These are phyloP conservation scores for Verruconis gallopava DNA, from an alignment of 2,329 filamentous ascomycete species.

Conservation along the genomic window DNA sequence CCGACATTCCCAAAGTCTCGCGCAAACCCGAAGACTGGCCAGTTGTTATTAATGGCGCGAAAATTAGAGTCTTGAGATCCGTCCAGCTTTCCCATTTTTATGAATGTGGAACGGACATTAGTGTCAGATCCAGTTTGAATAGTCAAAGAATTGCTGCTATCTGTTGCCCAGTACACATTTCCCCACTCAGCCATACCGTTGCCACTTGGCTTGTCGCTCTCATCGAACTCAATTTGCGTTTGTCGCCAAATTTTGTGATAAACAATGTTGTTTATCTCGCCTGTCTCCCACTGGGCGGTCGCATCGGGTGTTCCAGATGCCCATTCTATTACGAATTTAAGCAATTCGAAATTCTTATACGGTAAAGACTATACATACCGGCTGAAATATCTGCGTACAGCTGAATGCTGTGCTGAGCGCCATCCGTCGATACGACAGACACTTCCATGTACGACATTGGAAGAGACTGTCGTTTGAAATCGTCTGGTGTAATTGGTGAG, in stretches of 20 bases:
- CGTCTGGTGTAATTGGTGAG: slow-evolving; percentile 54
- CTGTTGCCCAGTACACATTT: slow-evolving; percentile 40
- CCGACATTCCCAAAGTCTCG: slow-evolving; percentile 35
- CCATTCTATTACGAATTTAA: slow-evolving; percentile 44
- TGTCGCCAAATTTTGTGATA: slow-evolving; percentile 47
- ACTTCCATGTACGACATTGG: slow-evolving; percentile 59
- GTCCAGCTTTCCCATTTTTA: slow-evolving; percentile 28
- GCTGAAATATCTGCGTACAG: slow-evolving; percentile 62
- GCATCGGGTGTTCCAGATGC: slow-evolving; percentile 47
- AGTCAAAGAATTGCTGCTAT: slow-evolving; percentile 27
- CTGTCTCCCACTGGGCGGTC: slow-evolving; percentile 50
- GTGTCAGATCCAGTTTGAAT: slow-evolving; percentile 34
- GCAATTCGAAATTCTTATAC: not conserved
- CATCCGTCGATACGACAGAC: slow-evolving; percentile 49
- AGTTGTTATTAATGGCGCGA: slow-evolving; percentile 35
- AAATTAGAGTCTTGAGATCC: slow-evolving; percentile 37
- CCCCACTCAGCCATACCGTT: slow-evolving; percentile 34
- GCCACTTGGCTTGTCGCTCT: slow-evolving; percentile 26
- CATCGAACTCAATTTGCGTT: slow-evolving; percentile 34
- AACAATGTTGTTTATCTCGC: slow-evolving; percentile 28
- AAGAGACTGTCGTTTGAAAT: slow-evolving; percentile 54
- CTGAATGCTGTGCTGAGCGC: slow-evolving; percentile 48
- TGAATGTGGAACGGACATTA: slow-evolving; percentile 35
- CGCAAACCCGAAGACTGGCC: slow-evolving; percentile 42
- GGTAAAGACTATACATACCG: slow-evolving; percentile 31